phyloP scores from a whole-genome alignment of 106 monocot genomes.

The Amphibolis antarctica region DNA sequence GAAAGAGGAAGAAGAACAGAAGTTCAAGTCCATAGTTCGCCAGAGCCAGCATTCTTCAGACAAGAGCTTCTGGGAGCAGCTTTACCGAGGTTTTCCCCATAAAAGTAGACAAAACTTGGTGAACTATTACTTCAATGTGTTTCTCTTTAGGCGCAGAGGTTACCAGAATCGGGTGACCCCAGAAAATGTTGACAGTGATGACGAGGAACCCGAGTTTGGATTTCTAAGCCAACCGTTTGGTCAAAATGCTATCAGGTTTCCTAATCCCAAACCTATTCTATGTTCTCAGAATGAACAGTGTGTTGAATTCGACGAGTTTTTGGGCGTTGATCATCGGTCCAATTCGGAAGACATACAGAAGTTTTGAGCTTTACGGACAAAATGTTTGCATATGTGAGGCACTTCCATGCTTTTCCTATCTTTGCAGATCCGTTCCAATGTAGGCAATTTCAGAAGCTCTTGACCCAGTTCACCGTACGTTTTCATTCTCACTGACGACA shows the following conservation, averaged over 20 bases:
- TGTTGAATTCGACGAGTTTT: constrained; percentile 37
- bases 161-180: constrained; percentile 76
- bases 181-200: constrained; percentile 63
- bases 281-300: constrained; percentile 63
- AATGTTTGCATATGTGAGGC: too few relatives aligned
- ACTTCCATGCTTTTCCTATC: too few relatives aligned
- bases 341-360: constrained; percentile 3
- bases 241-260: constrained; percentile 13
- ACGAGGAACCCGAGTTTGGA: constrained; percentile 56
- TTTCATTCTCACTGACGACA: too few relatives aligned
- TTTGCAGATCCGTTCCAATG: too few relatives aligned
- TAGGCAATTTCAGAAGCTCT: too few relatives aligned
- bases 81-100: constrained; percentile 28
- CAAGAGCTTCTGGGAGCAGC: constrained; percentile 43
- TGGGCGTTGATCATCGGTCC: neutral
- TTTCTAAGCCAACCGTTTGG: constrained; percentile 42
- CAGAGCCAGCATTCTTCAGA: constrained; percentile 13
- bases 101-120: constrained; percentile 40
- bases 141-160: constrained; percentile 46
- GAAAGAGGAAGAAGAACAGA: constrained; percentile 59
- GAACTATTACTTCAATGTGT: constrained; percentile 93
- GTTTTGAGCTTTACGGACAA: neutral
- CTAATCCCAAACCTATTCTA: constrained; percentile 6
- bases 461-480: too few relatives aligned
- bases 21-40: constrained; percentile 41